Conservation (phyloP, 75 land plant genomes). For the Gnetum montanum region DNA sequence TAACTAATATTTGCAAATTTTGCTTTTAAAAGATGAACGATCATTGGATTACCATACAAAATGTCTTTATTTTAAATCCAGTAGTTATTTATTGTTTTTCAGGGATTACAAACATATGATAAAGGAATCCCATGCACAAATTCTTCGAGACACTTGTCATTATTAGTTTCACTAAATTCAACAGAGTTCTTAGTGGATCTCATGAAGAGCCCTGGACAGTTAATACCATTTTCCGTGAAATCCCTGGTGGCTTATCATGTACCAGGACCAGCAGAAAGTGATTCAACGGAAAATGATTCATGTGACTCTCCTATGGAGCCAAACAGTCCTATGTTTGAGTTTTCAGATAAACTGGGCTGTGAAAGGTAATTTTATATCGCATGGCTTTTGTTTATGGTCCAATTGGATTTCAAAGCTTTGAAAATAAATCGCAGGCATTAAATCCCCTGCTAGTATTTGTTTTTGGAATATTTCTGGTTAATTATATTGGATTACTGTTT, state of each 20-base stretch:
- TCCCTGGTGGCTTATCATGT: constrained; percentile 72
- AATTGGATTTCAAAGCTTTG: too few species aligned
- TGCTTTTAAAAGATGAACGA: too few species aligned
- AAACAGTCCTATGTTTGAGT: constrained; percentile 59
- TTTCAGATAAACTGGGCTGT: constrained; percentile 43
- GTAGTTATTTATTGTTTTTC: too few species aligned
- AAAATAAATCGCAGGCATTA: too few species aligned
- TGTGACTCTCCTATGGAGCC: constrained; percentile 84
- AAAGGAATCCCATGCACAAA: constrained; percentile 39
- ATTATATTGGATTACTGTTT: neutral
- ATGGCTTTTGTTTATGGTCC: too few species aligned
- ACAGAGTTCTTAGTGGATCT: constrained; percentile 80
- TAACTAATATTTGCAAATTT: too few species aligned
- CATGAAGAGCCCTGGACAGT: constrained; percentile 84
- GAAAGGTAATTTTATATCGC: constrained; percentile 28
- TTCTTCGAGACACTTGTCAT: constrained; percentile 76
- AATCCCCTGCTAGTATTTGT: too few species aligned
- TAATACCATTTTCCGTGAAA: constrained; percentile 70
- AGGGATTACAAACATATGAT: constrained; percentile 56
- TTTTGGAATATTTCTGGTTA: too few species aligned
- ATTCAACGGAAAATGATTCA: constrained; percentile 79
- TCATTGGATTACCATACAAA: too few species aligned
- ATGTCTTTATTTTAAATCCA: too few species aligned
- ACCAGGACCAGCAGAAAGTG: constrained; percentile 67
- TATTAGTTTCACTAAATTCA: constrained; percentile 70